A percentile compares a stretch with the other conserved stretches of the same genome.
These are phyloP conservation scores for Diaporthe sp. DNA, from an alignment of 2,329 filamentous ascomycete genomes.

Conservation along the genomic window DNA sequence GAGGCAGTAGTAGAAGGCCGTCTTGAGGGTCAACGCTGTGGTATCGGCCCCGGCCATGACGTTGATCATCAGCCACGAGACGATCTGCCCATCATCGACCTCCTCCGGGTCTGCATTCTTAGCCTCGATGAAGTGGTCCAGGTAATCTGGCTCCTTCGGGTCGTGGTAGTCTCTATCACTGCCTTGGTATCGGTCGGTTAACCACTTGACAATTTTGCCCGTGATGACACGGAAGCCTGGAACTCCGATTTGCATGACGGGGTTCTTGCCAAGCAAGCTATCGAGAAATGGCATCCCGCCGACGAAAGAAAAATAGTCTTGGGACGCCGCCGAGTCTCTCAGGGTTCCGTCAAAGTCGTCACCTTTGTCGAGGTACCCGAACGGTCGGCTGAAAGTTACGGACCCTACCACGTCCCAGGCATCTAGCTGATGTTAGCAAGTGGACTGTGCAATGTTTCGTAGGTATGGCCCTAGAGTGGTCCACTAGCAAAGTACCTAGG, in stretches of 20 bases:
- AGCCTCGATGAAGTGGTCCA: constrained; percentile 57
- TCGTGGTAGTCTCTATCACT: constrained; percentile 46
- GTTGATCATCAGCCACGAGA: constrained; percentile 51
- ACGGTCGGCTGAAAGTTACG: constrained; percentile 53
- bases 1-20: constrained; percentile 54
- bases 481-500: too few species aligned
- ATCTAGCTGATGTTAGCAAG: background rate
- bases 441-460: too few species aligned
- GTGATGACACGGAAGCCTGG: constrained; percentile 48
- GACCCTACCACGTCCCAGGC: constrained; percentile 57
- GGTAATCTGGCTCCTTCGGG: constrained; percentile 49
- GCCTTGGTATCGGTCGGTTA: constrained; percentile 47
- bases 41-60: constrained; percentile 54
- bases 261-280: constrained; percentile 54
- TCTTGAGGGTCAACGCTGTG: constrained; percentile 50
- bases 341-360: constrained; percentile 55
- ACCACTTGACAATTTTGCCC: constrained; percentile 46
- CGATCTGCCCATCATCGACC: constrained; percentile 52
- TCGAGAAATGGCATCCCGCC: constrained; percentile 51
- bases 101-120: constrained; percentile 42
- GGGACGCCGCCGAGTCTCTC: constrained; percentile 43
- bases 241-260: constrained; percentile 49
- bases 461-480: too few species aligned
- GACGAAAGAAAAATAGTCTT: constrained; percentile 48
- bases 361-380: constrained; percentile 56